Evolutionary conservation across 2,329 filamentous ascomycete genomes (phyloP), one percentile per base, ranked within the genome.

Genomic region (Fusarium sp.): DNA sequence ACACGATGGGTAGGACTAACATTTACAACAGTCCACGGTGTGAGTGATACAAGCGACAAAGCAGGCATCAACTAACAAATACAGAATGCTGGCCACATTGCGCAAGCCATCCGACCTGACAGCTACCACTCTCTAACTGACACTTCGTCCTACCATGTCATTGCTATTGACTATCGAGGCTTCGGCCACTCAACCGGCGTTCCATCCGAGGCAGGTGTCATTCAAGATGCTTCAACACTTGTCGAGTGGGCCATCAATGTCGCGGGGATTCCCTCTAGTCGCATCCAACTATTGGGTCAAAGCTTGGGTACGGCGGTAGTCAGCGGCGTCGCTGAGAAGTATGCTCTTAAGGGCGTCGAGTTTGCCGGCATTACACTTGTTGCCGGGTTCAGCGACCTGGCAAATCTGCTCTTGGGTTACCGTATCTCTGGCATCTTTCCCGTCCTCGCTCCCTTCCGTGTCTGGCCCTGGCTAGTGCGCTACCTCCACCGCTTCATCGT

Each of bases 141-240:
- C 57, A 88, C 90, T 3, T 91, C 91, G 2, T 86, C 86, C 0
- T 89, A 93, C 59, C 94, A 97, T 76, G 87, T 97, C 46, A 83
- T 97, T n/a, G 88, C 93, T 38, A 89, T 97, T 73, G 93, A 97
- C 82, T 97, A 97, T 79, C 91, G 94, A 16, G 94, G 94, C 6
- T 97, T 93, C 73, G 94, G 93, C 1, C 85, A 87, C 38, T 96
- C 92, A 8, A 92, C 90, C 0, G 93, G 95, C n/a, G 81, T 80
- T 4, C 95, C 95, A 0, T 90, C 89, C 0, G 95, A 98, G 80
- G 81, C 86, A 34, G 95, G 95, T 0, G 81, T 98, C 7, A 92
- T 97, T 60, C 87, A 87, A 4, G 95, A 98, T 76, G 93, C 90
- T 14, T 83, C 91, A 4, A 84, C 93, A 0, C 81, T 93, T 3